A percentile compares a stretch with the other conserved stretches of the same genome.
Conservation (phyloP, 1,139 yeast genomes). For the Wickerhamiella infanticola region DNA sequence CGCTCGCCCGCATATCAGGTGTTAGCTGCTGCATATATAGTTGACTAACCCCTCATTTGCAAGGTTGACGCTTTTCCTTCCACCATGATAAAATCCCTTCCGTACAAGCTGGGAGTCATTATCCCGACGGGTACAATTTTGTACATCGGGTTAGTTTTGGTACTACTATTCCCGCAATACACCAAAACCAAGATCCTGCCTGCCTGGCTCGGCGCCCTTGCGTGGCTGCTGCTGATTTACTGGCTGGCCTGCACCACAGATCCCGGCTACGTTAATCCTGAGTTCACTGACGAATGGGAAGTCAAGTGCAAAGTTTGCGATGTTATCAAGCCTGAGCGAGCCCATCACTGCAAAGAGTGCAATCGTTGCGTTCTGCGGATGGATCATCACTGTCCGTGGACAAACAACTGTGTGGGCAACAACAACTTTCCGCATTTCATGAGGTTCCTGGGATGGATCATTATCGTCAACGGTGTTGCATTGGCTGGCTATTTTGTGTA, state of each 20-base stretch:
- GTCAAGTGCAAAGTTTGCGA: constrained; percentile 55
- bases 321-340: constrained; percentile 52
- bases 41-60: no score
- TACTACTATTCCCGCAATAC: constrained; percentile 22
- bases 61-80: neutral
- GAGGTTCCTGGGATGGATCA: constrained; percentile 59
- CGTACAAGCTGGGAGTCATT: constrained; percentile 14
- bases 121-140: constrained; percentile 54
- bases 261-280: constrained; percentile 44
- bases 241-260: constrained; percentile 37
- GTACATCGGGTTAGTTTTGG: constrained; percentile 41
- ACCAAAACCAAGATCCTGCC: neutral
- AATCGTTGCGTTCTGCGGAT: constrained; percentile 47
- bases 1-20: no score
- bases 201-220: constrained; percentile 22
- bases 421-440: constrained; percentile 68
- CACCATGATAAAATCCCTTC: constrained; percentile 8
- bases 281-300: constrained; percentile 33
- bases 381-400: constrained; percentile 88
- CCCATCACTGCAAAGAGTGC: constrained; percentile 58
- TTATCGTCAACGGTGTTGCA: constrained; percentile 38
- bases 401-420: constrained; percentile 71
- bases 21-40: no score
- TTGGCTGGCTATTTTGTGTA: constrained; percentile 31
- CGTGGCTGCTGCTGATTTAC: constrained; percentile 50